Conservation (phyloP, 2,329 filamentous ascomycete genomes). For the Thielaviopsis punctulata region DNA sequence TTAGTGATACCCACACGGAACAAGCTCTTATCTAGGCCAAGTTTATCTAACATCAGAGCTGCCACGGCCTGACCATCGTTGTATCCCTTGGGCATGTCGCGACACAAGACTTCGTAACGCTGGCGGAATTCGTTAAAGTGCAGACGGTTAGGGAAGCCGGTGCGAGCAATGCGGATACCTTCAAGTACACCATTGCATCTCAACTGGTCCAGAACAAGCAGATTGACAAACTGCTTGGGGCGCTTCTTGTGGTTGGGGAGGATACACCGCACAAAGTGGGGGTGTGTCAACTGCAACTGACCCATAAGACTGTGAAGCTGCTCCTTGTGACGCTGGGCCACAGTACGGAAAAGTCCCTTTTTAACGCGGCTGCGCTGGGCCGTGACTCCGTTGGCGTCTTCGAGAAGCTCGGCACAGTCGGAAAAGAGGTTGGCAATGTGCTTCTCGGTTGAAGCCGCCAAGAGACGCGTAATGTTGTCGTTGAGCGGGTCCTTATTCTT, state of each 20-base stretch:
- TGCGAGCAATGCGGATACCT: constrained; percentile 90
- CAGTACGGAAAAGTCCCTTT: constrained; percentile 91
- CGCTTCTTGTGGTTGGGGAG: constrained; percentile 95
- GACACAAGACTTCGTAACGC: constrained; percentile 86
- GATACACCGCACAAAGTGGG: constrained; percentile 95
- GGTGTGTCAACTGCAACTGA: constrained; percentile 87
- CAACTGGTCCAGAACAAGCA: constrained; percentile 92
- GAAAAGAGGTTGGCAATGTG: constrained; percentile 74
- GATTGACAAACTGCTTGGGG: constrained; percentile 78
- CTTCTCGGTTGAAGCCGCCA: constrained; percentile 64
- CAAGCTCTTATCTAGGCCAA: constrained; percentile 67
- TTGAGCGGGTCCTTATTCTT: constrained; percentile 99
- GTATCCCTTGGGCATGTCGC: constrained; percentile 74
- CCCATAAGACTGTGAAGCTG: constrained; percentile 93
- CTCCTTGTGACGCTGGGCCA: constrained; percentile 93
- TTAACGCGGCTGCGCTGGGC: constrained; percentile 63
- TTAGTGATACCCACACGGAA: constrained; percentile 93
- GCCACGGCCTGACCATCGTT: constrained; percentile 78
- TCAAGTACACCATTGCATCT: constrained; percentile 98
- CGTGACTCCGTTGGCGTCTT: constrained; percentile 44
- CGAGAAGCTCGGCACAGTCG: constrained; percentile 72
- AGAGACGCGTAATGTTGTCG: constrained; percentile 82
- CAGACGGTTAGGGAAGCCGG: constrained; percentile 87
- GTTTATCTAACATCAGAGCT: constrained; percentile 72
- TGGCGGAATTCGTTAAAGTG: constrained; percentile 88